phyloP scores from a whole-genome alignment of 2,329 filamentous ascomycete species.

The Aspergillus awamori region DNA sequence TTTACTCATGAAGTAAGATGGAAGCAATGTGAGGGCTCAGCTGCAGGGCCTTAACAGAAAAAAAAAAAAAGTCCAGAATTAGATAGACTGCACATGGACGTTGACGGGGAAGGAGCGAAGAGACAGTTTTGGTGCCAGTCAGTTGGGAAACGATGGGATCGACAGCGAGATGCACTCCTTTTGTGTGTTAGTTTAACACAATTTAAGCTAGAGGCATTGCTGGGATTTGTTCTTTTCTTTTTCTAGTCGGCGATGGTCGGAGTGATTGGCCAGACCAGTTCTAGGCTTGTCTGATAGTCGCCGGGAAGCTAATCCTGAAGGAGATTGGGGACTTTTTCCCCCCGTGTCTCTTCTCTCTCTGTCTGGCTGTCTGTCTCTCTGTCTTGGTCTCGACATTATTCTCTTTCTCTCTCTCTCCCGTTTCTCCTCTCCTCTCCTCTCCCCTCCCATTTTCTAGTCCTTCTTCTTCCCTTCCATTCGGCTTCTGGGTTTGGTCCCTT shows the following conservation, averaged over 20 bases:
- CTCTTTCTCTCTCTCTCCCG: constrained; percentile 9
- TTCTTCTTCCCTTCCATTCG: constrained; percentile 3
- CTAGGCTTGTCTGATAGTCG: constrained; percentile 3
- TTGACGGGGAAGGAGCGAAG: neutral
- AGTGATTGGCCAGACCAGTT: neutral
- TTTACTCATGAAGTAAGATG: neutral
- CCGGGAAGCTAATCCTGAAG: neutral
- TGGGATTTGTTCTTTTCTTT: neutral
- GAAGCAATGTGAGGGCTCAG: neutral
- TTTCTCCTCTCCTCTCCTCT: constrained; percentile 11
- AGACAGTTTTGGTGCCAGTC: neutral
- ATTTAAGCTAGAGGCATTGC: no score
- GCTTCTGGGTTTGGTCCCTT: neutral
- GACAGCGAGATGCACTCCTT: neutral
- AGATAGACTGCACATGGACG: neutral
- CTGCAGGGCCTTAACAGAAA: neutral
- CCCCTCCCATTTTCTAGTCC: constrained; percentile 10
- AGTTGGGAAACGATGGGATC: neutral
- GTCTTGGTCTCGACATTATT: neutral
- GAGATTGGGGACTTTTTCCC: neutral
- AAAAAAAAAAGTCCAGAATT: neutral
- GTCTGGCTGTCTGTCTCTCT: neutral
- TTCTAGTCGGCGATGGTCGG: neutral
- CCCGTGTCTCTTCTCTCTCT: constrained; percentile 6
- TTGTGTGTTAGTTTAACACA: no score